Evolutionary conservation across 2,329 filamentous ascomycete species (phyloP).

Genomic region (Colletotrichum caudatum): DNA sequence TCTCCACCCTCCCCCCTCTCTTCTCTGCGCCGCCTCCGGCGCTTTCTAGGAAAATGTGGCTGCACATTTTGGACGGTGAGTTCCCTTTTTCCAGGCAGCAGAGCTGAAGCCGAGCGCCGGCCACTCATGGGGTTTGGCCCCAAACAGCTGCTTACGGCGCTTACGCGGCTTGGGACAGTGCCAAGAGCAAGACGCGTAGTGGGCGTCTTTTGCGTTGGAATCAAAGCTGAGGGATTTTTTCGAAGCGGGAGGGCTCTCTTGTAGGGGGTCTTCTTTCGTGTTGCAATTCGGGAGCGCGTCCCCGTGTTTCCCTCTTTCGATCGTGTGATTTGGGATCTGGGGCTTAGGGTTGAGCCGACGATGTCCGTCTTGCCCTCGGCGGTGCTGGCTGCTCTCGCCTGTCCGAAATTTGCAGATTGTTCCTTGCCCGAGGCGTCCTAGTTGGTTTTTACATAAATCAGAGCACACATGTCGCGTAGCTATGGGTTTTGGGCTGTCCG

Average conservation of each 20-base stretch:
- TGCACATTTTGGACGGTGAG: neutral
- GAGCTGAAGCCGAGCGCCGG: slow-evolving; percentile 7
- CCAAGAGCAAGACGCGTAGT: slow-evolving; percentile 23
- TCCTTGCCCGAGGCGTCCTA: neutral
- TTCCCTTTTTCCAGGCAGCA: slow-evolving; percentile 28
- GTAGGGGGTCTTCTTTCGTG: neutral
- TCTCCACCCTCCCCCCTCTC: neutral
- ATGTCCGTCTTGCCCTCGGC: neutral
- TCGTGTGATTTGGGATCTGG: neutral
- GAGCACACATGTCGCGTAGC: neutral
- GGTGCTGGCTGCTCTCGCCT: neutral
- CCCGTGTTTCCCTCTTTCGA: neutral
- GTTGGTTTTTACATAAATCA: neutral
- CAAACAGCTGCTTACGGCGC: slow-evolving; percentile 33
- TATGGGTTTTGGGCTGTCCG: neutral
- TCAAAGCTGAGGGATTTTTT: neutral
- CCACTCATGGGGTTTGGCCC: slow-evolving; percentile 12
- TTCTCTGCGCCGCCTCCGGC: neutral
- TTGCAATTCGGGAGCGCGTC: neutral
- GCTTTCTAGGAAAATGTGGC: neutral
- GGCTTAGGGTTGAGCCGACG: neutral
- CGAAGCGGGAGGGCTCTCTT: neutral
- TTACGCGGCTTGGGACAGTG: slow-evolving; percentile 36
- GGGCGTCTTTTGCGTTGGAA: neutral
- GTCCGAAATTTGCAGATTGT: neutral